Base-by-base conservation (phyloP, 2,329 filamentous ascomycete genomes). In the Pseudofabraea citricarpa region DNA sequence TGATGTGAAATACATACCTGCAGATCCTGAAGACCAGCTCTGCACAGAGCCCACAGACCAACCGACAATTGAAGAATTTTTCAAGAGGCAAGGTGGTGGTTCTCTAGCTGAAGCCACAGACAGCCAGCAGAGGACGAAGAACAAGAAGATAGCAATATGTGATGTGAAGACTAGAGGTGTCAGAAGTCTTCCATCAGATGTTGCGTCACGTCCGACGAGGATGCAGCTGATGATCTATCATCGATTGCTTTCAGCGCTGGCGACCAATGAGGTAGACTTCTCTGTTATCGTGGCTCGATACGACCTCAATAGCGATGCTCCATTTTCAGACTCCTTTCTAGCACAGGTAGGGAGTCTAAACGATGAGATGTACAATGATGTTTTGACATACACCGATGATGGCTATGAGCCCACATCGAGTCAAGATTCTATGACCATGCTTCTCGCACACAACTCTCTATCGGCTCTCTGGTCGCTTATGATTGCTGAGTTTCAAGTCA, bases 201-300 rank as follows among this genome's bases (percentile, higher is more conserved):
- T 79, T 1, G 77, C 82, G 0, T 73, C 88, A 35, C 78, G 85
- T 9, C 87, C 88, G 0, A 87, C 90, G 1, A 80, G 84, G 54
- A 83, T 96, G 47, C 93, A 98, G 60, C 72, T 97, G 1, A 90
- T 94, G 64, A 70, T 97, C 0, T 98, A 97, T 60, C 90, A 91
- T 52, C 82, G 83, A 20, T 81, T 97, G 41, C 72, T 98, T n/a
- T 79, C 82, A 8, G 75, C 82, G 3, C 79, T 97, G 56, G 87
- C 85, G 1, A 74, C 79, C 1, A 83, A 83, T 39, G 74, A 75
- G 6, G 73, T 95, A 0, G 78, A 89, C 44, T 87, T 89, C 26
- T 64, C 78, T 16, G 66, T 72, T 0, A 71, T 97, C 1, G 81
- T 91, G 45, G 62, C 71, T 6, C 82, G 90, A 1, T 94, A 95